Percentiles rank a stretch among this genome's conserved stretches.
Evolutionary conservation across 495 filamentous ascomycete genomes (phyloP).

Genomic region (Cudoniella acicularis): DNA sequence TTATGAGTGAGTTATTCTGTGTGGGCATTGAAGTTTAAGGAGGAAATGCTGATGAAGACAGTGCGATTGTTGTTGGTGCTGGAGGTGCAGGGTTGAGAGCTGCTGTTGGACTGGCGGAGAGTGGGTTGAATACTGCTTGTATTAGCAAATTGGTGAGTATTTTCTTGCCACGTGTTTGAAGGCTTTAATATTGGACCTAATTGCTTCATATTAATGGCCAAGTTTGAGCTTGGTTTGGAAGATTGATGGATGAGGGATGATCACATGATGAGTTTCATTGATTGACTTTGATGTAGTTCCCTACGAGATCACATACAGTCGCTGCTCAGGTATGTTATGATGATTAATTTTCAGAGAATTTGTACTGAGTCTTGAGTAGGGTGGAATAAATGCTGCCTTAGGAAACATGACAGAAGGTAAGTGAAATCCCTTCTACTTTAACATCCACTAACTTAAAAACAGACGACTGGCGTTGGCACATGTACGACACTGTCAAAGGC

Average conservation of each 20-base stretch:
- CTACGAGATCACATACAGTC: conserved; percentile 24
- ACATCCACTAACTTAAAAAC: too few species aligned
- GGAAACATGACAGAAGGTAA: conserved; percentile 28
- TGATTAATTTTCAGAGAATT: background rate
- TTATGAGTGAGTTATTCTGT: background rate
- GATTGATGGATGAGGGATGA: too few species aligned
- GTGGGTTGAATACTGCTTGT: conserved; percentile 24
- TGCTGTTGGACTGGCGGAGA: conserved; percentile 24
- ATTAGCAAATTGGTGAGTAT: conserved; percentile 24
- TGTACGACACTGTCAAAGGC: conserved; percentile 28
- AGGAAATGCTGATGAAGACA: background rate
- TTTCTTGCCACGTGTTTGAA: too few species aligned
- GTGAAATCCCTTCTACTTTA: too few species aligned
- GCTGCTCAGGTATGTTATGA: conserved; percentile 14
- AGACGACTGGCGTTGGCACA: conserved; percentile 28
- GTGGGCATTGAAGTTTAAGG: too few species aligned
- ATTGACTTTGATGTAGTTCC: conserved; percentile 15
- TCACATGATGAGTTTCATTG: background rate
- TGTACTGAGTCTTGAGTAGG: background rate
- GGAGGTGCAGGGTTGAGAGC: conserved; percentile 25
- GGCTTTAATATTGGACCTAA: too few species aligned
- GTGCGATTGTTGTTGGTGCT: conserved; percentile 27
- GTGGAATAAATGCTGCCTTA: conserved; percentile 26
- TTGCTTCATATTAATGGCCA: too few species aligned
- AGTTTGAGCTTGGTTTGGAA: too few species aligned